Percentiles rank a stretch among this genome's conserved stretches.
Evolutionary conservation across 257 asterid species (phyloP).

Genomic region (Prunella vulgaris): DNA sequence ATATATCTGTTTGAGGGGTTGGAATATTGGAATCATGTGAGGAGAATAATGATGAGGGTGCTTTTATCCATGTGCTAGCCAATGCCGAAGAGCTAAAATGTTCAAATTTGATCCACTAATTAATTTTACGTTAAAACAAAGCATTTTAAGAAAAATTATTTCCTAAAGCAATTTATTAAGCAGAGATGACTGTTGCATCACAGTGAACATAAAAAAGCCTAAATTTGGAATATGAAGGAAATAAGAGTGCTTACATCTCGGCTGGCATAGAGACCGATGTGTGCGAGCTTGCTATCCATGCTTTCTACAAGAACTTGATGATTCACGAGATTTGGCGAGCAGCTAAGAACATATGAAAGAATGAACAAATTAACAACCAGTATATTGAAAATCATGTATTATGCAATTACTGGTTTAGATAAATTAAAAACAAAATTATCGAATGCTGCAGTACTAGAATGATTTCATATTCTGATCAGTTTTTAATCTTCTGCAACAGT

Average conservation of each 20-base stretch:
- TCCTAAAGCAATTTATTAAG: background rate
- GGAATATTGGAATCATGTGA: background rate
- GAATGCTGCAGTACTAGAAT: background rate
- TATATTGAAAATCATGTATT: background rate
- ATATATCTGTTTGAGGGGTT: too few species aligned
- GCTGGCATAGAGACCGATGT: slow-evolving; percentile 77
- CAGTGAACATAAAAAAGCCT: background rate
- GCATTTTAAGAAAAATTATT: background rate
- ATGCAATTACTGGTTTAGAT: background rate
- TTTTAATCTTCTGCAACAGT: background rate
- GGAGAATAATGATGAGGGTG: background rate
- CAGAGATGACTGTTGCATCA: slow-evolving; percentile 3
- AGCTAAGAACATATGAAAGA: slow-evolving; percentile 41
- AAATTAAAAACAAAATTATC: background rate
- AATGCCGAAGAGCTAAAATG: background rate
- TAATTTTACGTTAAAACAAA: background rate
- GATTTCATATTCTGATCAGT: background rate
- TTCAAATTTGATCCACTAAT: background rate
- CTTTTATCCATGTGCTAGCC: background rate
- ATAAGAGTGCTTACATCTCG: slow-evolving; percentile 65
- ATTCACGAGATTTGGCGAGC: slow-evolving; percentile 85
- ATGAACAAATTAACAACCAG: slow-evolving; percentile 15
- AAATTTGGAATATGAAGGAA: background rate
- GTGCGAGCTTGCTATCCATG: slow-evolving; percentile 92
- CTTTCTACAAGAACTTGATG: slow-evolving; percentile 96